Evolutionary conservation across 108 stramenopile genomes (phyloP).

Genomic region (Chaetoceros tenuissimus): DNA sequence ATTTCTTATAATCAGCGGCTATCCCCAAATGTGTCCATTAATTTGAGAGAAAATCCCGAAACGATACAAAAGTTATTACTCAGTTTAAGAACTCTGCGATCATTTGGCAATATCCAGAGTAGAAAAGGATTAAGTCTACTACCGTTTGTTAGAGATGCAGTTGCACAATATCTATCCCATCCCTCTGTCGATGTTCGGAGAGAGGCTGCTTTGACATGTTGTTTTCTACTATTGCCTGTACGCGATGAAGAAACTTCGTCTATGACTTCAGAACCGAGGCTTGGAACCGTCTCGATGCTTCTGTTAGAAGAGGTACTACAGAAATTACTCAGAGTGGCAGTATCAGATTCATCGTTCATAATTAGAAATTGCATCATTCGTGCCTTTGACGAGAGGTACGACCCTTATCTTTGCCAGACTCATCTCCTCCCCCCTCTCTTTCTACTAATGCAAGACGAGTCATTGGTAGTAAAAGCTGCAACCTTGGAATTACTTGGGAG

Average conservation of each 20-base stretch:
- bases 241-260: not conserved
- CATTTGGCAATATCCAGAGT: constrained; percentile 64
- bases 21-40: constrained; percentile 17
- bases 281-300: constrained; percentile 44
- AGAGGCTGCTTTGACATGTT: constrained; percentile 78
- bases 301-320: constrained; percentile 80
- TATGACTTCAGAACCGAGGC: constrained; percentile 14
- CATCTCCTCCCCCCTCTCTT: constrained; percentile 78
- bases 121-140: constrained; percentile 59
- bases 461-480: constrained; percentile 64
- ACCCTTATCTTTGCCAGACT: constrained; percentile 70
- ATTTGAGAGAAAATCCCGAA: constrained; percentile 36
- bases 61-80: constrained; percentile 60
- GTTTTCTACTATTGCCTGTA: constrained; percentile 62
- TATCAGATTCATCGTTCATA: constrained; percentile 75
- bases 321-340: constrained; percentile 64
- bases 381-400: constrained; percentile 79
- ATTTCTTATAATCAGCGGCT: not conserved
- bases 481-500: constrained; percentile 80
- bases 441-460: constrained; percentile 85
- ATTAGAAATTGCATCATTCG: constrained; percentile 82
- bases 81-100: constrained; percentile 76
- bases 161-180: constrained; percentile 62
- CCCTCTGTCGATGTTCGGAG: constrained; percentile 67
- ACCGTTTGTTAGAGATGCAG: constrained; percentile 79